Conservation (phyloP, 306 rosid species). For the Ziziphus jujuba region DNA sequence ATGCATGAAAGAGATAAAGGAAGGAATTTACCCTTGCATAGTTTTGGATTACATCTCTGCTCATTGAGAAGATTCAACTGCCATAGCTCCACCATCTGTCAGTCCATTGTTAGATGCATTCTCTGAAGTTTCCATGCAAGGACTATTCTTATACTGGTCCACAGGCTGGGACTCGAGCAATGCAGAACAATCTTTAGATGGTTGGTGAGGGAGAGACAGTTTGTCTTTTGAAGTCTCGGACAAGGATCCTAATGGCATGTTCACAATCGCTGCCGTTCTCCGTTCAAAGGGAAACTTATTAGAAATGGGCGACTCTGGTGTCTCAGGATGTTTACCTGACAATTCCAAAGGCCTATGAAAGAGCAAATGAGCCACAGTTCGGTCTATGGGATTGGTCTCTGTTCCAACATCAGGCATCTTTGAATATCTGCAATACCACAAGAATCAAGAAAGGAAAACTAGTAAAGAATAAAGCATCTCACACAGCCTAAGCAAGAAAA, state of each 20-base stretch:
- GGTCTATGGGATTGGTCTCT: conserved; percentile 85
- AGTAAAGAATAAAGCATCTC: neutral
- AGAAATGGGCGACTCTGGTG: conserved; percentile 48
- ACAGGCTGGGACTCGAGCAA: conserved; percentile 32
- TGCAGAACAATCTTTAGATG: conserved; percentile 34
- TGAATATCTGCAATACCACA: conserved; percentile 37
- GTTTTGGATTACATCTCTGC: conserved; percentile 16
- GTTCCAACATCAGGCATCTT: conserved; percentile 62
- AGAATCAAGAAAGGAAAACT: conserved; percentile 22
- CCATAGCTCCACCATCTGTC: conserved; percentile 39
- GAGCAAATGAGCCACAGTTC: conserved; percentile 91
- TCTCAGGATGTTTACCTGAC: conserved; percentile 45
- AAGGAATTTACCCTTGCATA: conserved; percentile 56
- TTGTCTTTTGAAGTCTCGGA: conserved; percentile 38
- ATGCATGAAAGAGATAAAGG: conserved; percentile 40
- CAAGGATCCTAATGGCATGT: conserved; percentile 37
- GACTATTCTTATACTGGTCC: conserved; percentile 42
- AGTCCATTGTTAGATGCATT: conserved; percentile 48
- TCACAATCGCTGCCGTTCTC: conserved; percentile 31
- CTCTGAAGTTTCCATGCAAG: conserved; percentile 53
- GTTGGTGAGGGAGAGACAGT: conserved; percentile 36
- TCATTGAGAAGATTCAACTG: conserved; percentile 64
- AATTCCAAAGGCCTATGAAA: conserved; percentile 69
- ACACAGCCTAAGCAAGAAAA: too few relatives aligned
- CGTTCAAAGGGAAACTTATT: conserved; percentile 38